These are phyloP conservation scores for Cladophialophora chaetospira DNA, from an alignment of 2,329 filamentous ascomycete species.

Conservation along the genomic window DNA sequence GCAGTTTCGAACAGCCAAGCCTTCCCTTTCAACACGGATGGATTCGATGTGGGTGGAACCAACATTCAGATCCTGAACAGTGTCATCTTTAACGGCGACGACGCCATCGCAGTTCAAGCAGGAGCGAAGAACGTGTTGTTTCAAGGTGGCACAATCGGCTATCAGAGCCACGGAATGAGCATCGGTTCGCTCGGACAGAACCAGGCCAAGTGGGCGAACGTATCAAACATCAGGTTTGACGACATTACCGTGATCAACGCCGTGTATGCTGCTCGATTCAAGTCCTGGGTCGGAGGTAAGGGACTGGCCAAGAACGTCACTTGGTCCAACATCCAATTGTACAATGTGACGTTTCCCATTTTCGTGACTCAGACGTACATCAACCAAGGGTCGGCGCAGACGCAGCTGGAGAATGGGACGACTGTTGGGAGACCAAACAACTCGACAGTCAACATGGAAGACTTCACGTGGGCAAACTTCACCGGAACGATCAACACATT, in stretches of 20 bases:
- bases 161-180: slow-evolving; percentile 48
- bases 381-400: slow-evolving; percentile 43
- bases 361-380: slow-evolving; percentile 51
- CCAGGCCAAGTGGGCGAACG: slow-evolving; percentile 41
- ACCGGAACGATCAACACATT: slow-evolving; percentile 47
- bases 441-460: slow-evolving; percentile 45
- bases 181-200: slow-evolving; percentile 48
- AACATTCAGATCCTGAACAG: slow-evolving; percentile 38
- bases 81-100: slow-evolving; percentile 47
- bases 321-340: slow-evolving; percentile 48
- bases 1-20: slow-evolving; percentile 39
- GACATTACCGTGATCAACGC: slow-evolving; percentile 47
- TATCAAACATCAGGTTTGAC: slow-evolving; percentile 47
- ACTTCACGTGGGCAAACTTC: slow-evolving; percentile 47
- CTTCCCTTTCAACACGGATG: slow-evolving; percentile 49
- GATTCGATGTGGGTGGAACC: slow-evolving; percentile 38
- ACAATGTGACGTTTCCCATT: slow-evolving; percentile 51
- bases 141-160: slow-evolving; percentile 45
- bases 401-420: slow-evolving; percentile 34
- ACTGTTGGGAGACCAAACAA: slow-evolving; percentile 40
- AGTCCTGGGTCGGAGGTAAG: slow-evolving; percentile 47
- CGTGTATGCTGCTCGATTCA: slow-evolving; percentile 49
- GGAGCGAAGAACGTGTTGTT: slow-evolving; percentile 45
- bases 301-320: slow-evolving; percentile 48
- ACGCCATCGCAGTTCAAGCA: slow-evolving; percentile 46